Base-by-base conservation (phyloP, 2,329 filamentous ascomycete genomes). In the Mycosphaerella arachidis region DNA sequence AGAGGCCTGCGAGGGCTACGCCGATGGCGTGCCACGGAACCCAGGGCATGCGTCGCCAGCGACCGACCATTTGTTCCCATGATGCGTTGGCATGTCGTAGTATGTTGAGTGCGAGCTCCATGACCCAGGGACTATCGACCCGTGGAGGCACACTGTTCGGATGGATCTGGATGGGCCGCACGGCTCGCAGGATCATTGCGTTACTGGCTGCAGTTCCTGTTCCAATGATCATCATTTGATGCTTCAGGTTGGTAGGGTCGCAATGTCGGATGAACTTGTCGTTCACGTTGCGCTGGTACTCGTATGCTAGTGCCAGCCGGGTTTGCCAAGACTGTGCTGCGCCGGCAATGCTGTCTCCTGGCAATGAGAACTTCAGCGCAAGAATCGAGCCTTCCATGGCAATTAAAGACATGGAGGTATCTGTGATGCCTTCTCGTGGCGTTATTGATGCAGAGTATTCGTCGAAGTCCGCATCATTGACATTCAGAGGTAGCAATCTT, bases 1-100 rank as follows among this genome's bases (percentile, higher is more conserved):
- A 84, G 24, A 84, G 73, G 62, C 83, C 81, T 1, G 81, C 81
- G 13, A 84, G 70, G 1, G 79, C 77, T 6, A 84, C 80, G 1
- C 82, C 80, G 0, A 84, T 71, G 7, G 81, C 77, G 63, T 84
- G 82, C 82, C 82, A 84, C 59, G 82, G 81, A 13, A 82, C 78
- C 68, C 81, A 84, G 0, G 76, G 73, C 75, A 81, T 80, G 79
- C 81, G 83, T 20, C 70, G 68, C 69, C 77, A 82, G 3, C 75
- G 70, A 12, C 74, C 72, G 29, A 67, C 68, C 40, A 72, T 61
- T 50, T 66, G 62, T 20, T 74, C 72, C 57, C 59, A 63, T 27
- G 64, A 40, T 10, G 53, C 43, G 27, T 64, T 53, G 12, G 56
- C 55, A 37, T 66, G 61, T 6, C 81, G 78, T 54, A 83, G 75